Conservation (phyloP, 1,139 yeast genomes). For the Magnusiomyces starmeri region DNA sequence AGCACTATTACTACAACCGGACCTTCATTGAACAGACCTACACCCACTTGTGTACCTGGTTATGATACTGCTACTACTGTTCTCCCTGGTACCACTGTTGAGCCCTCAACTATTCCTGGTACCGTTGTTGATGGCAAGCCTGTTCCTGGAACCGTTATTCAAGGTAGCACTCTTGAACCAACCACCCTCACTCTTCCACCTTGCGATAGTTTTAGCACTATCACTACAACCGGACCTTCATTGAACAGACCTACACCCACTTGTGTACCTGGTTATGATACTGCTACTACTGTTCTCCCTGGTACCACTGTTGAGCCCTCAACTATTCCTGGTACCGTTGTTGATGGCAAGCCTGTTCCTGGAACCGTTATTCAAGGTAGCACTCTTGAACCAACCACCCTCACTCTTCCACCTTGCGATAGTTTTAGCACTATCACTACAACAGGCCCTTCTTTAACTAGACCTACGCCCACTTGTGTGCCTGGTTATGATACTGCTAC, state of each 20-base stretch:
- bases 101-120: slow-evolving; percentile 11
- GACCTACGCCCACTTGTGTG: slow-evolving; percentile 6
- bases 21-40: background rate
- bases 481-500: slow-evolving; percentile 1
- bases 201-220: slow-evolving; percentile 2
- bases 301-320: slow-evolving; percentile 4
- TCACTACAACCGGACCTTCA: slow-evolving; percentile 5
- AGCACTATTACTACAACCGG: slow-evolving; percentile 7
- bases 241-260: background rate
- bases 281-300: slow-evolving; percentile 1
- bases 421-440: slow-evolving; percentile 6
- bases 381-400: slow-evolving; percentile 7
- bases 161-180: slow-evolving; percentile 5
- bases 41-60: slow-evolving; percentile 7
- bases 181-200: slow-evolving; percentile 3
- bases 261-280: background rate
- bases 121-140: slow-evolving; percentile 2
- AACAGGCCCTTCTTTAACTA: slow-evolving; percentile 5
- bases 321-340: slow-evolving; percentile 5
- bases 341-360: slow-evolving; percentile 9
- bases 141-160: slow-evolving; percentile 9
- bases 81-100: slow-evolving; percentile 7
- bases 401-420: slow-evolving; percentile 10
- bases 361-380: slow-evolving; percentile 8
- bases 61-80: slow-evolving; percentile 1